Conservation (phyloP, 352 stramenopile genomes). For the Phytopythium ostracodes region DNA sequence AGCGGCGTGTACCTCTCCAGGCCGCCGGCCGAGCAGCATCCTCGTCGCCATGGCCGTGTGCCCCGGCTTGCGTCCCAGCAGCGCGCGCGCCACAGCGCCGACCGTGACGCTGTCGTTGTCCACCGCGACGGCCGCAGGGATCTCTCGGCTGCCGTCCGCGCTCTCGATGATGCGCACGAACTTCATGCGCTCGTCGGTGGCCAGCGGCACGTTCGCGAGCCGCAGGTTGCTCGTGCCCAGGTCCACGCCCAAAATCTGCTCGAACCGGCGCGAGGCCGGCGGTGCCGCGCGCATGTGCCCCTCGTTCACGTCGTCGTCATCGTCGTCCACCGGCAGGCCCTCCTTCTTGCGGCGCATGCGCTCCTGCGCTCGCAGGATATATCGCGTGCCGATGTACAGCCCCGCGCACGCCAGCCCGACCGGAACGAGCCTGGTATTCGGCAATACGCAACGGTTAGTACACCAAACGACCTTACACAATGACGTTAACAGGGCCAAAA, state of each 20-base stretch:
- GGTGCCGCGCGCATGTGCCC: constrained; percentile 11
- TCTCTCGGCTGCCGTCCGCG: constrained; percentile 45
- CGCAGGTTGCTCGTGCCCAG: constrained; percentile 49
- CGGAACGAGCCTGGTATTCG: constrained; percentile 24
- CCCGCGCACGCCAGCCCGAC: constrained; percentile 36
- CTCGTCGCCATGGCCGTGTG: constrained; percentile 52
- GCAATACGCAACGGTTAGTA: neutral
- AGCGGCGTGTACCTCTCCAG: neutral
- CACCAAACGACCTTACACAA: neutral
- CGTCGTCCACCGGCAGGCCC: constrained; percentile 40
- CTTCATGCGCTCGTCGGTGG: neutral
- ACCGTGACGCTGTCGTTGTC: constrained; percentile 56
- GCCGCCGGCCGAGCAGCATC: constrained; percentile 32
- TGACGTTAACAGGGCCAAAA: neutral
- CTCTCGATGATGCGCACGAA: constrained; percentile 49
- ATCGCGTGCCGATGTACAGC: constrained; percentile 52
- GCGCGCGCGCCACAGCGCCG: constrained; percentile 37
- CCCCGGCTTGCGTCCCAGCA: constrained; percentile 51
- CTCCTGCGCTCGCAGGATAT: constrained; percentile 55
- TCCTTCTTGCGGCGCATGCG: constrained; percentile 38
- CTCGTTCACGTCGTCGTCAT: constrained; percentile 19
- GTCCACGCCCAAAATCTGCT: constrained; percentile 52
- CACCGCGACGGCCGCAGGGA: constrained; percentile 51
- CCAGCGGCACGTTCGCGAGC: constrained; percentile 33
- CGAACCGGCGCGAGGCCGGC: constrained; percentile 8